phyloP scores from a whole-genome alignment of 2,329 filamentous ascomycete genomes.

The Coniella lustricola region DNA sequence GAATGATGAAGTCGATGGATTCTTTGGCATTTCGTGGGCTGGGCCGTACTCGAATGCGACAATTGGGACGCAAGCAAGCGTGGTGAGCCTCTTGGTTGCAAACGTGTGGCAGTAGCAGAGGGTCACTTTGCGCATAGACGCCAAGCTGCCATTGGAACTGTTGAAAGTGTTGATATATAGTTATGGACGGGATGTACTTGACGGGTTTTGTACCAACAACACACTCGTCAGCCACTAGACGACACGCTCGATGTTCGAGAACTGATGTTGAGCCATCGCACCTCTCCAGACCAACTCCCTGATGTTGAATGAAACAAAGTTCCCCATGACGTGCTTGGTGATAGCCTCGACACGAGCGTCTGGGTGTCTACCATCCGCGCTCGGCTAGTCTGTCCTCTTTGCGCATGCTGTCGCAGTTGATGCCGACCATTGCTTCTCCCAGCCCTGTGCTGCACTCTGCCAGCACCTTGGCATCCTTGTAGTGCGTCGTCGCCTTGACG shows the following conservation, averaged over 20 bases:
- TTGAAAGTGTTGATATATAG: too few species aligned
- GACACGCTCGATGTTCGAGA: too few species aligned
- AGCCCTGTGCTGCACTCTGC: conserved; percentile 82
- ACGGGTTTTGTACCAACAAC: too few species aligned
- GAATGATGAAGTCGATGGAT: conserved; percentile 13
- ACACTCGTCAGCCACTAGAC: too few species aligned
- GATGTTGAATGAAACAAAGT: too few species aligned
- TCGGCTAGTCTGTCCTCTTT: conserved; percentile 76
- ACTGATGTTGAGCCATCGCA: too few species aligned
- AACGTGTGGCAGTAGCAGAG: conserved; percentile 4
- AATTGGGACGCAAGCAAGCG: conserved; percentile 14
- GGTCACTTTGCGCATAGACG: neutral
- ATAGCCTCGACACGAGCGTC: too few species aligned
- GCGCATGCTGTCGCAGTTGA: conserved; percentile 75
- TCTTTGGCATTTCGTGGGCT: conserved; percentile 21
- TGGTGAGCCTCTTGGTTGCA: conserved; percentile 13
- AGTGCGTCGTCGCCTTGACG: conserved; percentile 90
- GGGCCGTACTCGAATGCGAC: conserved; percentile 17
- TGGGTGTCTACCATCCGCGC: conserved; percentile 66
- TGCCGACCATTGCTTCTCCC: conserved; percentile 97
- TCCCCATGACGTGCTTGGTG: too few species aligned
- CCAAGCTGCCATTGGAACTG: too few species aligned
- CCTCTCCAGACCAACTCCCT: too few species aligned
- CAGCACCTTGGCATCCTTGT: conserved; percentile 73
- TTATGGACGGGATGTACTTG: too few species aligned